These are phyloP conservation scores for Russula dissimulans DNA, from an alignment of 768 basidiomycete genomes.

Conservation along the genomic window DNA sequence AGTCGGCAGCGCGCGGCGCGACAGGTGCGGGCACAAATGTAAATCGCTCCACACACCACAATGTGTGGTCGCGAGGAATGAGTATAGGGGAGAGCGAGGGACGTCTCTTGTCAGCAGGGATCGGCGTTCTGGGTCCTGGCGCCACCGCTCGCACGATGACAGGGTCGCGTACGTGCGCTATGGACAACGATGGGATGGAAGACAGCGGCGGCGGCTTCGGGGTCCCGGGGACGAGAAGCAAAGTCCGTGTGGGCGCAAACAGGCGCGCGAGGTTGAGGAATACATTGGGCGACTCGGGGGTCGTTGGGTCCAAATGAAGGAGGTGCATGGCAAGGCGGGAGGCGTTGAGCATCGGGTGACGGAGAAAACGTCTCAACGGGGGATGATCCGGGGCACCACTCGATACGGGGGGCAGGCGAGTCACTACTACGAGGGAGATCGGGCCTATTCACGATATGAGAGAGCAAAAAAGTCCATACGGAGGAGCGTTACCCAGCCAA, in stretches of 20 bases:
- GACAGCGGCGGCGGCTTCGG: conserved; percentile 23
- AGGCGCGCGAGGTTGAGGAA: conserved; percentile 58
- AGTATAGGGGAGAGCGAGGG: conserved; percentile 39
- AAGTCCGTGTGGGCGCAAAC: conserved; percentile 39
- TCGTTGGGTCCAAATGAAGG: conserved; percentile 33
- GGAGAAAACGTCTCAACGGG: background rate
- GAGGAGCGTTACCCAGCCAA: conserved; percentile 36
- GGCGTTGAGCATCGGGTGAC: conserved; percentile 5
- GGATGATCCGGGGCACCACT: background rate
- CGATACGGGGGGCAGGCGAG: background rate
- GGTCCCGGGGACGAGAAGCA: conserved; percentile 45
- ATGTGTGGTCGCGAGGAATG: conserved; percentile 33
- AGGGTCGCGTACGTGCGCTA: conserved; percentile 13
- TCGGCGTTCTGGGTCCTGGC: conserved; percentile 21
- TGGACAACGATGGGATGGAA: background rate
- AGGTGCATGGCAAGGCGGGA: conserved; percentile 37
- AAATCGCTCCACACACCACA: conserved; percentile 57
- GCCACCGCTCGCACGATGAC: conserved; percentile 16
- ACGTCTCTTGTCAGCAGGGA: conserved; percentile 25
- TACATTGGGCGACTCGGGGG: conserved; percentile 36
- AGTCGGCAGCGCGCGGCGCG: conserved; percentile 40
- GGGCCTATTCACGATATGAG: conserved; percentile 3
- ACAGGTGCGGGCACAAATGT: conserved; percentile 28
- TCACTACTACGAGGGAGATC: conserved; percentile 14
- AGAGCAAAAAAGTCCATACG: background rate